Evolutionary conservation across 352 stramenopile genomes (phyloP).

Genomic region (Phytophthora colocasiae): DNA sequence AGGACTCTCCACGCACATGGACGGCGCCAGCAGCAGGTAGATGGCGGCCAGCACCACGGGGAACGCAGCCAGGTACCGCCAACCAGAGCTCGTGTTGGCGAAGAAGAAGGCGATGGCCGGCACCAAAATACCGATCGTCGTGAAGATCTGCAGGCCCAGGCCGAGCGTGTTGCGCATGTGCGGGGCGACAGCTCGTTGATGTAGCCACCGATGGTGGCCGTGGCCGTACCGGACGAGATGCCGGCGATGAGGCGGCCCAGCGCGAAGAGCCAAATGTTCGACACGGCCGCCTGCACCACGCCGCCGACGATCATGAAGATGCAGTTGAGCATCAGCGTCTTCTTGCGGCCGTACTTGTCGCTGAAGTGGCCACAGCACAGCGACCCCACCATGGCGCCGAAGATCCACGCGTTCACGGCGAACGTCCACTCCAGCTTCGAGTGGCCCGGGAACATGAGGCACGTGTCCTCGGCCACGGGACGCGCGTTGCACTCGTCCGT

Average conservation of each 20-base stretch:
- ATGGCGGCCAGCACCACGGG: conserved; percentile 21
- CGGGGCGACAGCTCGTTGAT: conserved; percentile 30
- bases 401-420: conserved; percentile 32
- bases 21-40: conserved; percentile 27
- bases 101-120: conserved; percentile 30
- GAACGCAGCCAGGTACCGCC: conserved; percentile 34
- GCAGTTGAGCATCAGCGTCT: conserved; percentile 34
- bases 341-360: conserved; percentile 31
- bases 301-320: conserved; percentile 50
- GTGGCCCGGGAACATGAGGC: conserved; percentile 33
- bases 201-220: conserved; percentile 45
- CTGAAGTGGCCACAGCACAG: conserved; percentile 27
- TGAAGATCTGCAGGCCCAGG: conserved; percentile 24
- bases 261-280: conserved; percentile 42
- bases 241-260: conserved; percentile 36
- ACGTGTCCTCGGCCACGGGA: conserved; percentile 29
- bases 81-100: conserved; percentile 29
- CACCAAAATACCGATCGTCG: conserved; percentile 25
- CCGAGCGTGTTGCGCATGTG: conserved; percentile 29
- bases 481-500: conserved; percentile 32
- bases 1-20: conserved; percentile 40
- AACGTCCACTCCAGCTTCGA: conserved; percentile 33
- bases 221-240: conserved; percentile 46
- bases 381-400: conserved; percentile 24
- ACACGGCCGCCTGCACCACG: conserved; percentile 18